Evolutionary conservation across 345 rosid genomes (phyloP), one percentile per base, ranked within the genome.

Genomic region (Arabis hirsuta): DNA sequence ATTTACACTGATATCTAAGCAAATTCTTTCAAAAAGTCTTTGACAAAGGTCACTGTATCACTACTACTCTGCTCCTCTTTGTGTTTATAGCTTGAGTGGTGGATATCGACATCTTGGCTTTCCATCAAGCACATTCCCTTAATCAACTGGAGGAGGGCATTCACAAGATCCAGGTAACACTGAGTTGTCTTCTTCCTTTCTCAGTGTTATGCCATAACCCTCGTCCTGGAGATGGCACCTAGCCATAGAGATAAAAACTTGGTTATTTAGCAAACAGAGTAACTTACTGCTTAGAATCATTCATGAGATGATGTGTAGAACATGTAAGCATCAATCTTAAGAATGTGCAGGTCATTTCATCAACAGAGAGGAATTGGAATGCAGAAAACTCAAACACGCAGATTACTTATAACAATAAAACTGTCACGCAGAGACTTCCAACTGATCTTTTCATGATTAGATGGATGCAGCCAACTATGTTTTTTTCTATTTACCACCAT

Each of bases 361-460:
- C 32, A 31, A 38, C 62, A 52, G 38, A 71, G 43, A 57, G 8
- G 20, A 64, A 13, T 9, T 19, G 27, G 36, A 19, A 22, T 41
- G 41, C 3, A 22, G 4, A 54, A 44, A 55, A n/a, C 1, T 38
- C 29, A 56, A 3, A 24, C n/a, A n/a, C n/a, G n/a, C n/a, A n/a
- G n/a, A n/a, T n/a, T n/a, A n/a, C n/a, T n/a, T n/a, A n/a, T n/a
- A n/a, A 8, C 24, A 69, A 53, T 12, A 53, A 26, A 69, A 29
- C n/a, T 76, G 71, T 63, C 4, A 65, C 72, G 5, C 63, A 56
- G 32, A 70, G 71, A 41, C 41, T n/a, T 22, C 32, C 76, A 67
- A 63, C 7, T 63, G 34, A 76, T 76, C 79, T 31, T 64, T 50
- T 70, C 48, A 55, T 55, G 74, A 76, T 76, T 14, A 70, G 65